Evolutionary conservation across 768 basidiomycete genomes (phyloP), one percentile per base, ranked within the genome.

Genomic region (Porphyrellus cyaneotinctus): DNA sequence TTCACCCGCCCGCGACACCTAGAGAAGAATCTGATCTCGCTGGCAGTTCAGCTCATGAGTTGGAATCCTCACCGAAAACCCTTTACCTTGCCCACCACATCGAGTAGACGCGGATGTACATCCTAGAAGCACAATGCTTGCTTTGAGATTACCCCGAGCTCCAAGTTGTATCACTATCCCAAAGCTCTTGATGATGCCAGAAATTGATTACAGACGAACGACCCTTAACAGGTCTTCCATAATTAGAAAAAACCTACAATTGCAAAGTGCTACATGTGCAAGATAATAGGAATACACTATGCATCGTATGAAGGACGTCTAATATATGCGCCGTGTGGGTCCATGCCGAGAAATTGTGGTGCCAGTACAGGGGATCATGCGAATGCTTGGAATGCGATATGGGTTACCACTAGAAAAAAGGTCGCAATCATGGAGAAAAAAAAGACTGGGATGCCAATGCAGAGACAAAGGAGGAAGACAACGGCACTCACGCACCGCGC

Each of bases 1-100:
- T 56, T 24, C 43, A 35, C n/a, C 37, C 22, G 6, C 23, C 20
- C 24, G 42, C 17, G 14, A 36, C 9, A 2, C 43, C 24, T 6
- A 37, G 15, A 2, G 26, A 51, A 14, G 20, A 24, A 30, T 41
- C 45, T 64, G 32, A 66, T 37, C 23, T 23, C 26, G n/a, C 28
- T 6, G 6, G 14, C 26, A 68, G 67, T 70, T 68, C 52, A 58
- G 53, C 41, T 62, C 62, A 48, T 68, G 58, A 68, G 43, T 20
- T 24, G 35, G 51, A 22, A 36, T 36, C 33, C 17, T 33, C 20
- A 6, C 32, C 38, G n/a, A 44, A 50, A 22, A 44, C 28, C 15
- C 12, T 53, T 53, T 60, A 52, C 47, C 51, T 46, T 64, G 44
- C 39, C 45, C 49, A 46, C 45, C 32, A 37, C 49, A 44, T 53